Conservation (phyloP, 495 filamentous ascomycete genomes). For the Haplographium delicatum region DNA sequence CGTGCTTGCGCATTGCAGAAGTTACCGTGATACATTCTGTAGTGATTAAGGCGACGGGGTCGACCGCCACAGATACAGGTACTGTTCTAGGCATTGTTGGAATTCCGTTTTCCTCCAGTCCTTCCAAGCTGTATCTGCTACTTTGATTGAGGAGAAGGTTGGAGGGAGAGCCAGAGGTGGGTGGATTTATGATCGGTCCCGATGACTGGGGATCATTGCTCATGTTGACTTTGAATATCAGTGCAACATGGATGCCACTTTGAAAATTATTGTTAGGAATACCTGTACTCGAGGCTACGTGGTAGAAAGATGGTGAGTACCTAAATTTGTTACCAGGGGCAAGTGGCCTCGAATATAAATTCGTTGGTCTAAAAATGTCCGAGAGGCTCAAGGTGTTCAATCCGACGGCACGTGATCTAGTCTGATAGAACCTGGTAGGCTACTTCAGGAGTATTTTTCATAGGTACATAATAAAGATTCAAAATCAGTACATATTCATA, state of each 20-base stretch:
- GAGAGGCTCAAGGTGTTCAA: conserved; percentile 10
- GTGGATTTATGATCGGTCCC: conserved; percentile 9
- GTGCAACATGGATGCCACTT: conserved; percentile 13
- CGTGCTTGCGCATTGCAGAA: conserved; percentile 96
- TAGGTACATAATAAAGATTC: too few species aligned
- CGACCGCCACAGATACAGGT: conserved; percentile 69
- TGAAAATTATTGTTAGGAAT: background rate
- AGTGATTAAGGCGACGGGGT: conserved; percentile 90
- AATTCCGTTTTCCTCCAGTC: conserved; percentile 4
- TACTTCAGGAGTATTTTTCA: too few species aligned
- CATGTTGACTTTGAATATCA: conserved; percentile 11
- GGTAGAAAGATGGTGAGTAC: background rate
- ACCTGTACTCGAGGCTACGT: background rate
- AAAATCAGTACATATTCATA: too few species aligned
- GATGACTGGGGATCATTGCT: conserved; percentile 14
- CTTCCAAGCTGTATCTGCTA: background rate
- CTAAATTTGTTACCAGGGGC: too few species aligned
- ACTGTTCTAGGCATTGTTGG: conserved; percentile 10
- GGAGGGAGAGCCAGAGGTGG: too few species aligned
- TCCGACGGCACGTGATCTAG: conserved; percentile 1
- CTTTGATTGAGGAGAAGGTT: background rate
- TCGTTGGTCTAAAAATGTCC: background rate
- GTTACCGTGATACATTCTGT: conserved; percentile 99
- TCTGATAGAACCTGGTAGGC: too few species aligned
- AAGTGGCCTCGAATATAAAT: background rate